Base-by-base conservation (phyloP, 2,329 filamentous ascomycete genomes). In the Colletotrichum navitas region DNA sequence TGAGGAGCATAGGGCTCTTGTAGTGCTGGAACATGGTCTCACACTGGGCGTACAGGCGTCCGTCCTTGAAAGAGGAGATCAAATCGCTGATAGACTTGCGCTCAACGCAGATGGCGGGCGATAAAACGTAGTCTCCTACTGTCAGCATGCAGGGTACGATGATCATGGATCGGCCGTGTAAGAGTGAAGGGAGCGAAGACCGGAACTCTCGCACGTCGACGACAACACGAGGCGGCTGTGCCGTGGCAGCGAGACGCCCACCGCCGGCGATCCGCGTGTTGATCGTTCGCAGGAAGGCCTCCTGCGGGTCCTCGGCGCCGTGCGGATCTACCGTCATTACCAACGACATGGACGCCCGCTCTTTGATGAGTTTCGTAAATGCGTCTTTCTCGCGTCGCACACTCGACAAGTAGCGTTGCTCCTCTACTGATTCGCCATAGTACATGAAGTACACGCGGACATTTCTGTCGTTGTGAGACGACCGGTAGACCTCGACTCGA, bases 251-350 rank as follows among this genome's bases (percentile, higher is more conserved):
- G 1, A 98, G 86, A 55, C 93, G 90, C 11, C 96, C 96, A 60
- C 96, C 96, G 67, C 96, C 96, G 1, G 96, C 96, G 77, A 99
- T 98, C 70, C 96, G 90, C 7, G 96, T 99, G 82, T 98, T 99
- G 80, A 99, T 91, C 3, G 95, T 98, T 49, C 96, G 92, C 8
- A 99, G 87, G 81, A 99, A 98, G 32, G 92, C 89, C 79, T 98
- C 95, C 81, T 98, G 93, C 0, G 94, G 93, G 74, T 97, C 94
- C 76, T 94, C 90, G 61, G 89, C 85, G 60, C 88, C 89, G 75
- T 91, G 88, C 0, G 88, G 83, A 74, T 95, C 93, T 52, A 90
- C 88, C 1, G 91, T 94, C 80, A 98, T 88, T 45, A 95, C 95
- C 60, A 98, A 81, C 0, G 95, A 93, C 96, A 99, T 98, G 79